phyloP scores from a whole-genome alignment of 108 stramenopile species.

The Asterionellopsis glacialis region DNA sequence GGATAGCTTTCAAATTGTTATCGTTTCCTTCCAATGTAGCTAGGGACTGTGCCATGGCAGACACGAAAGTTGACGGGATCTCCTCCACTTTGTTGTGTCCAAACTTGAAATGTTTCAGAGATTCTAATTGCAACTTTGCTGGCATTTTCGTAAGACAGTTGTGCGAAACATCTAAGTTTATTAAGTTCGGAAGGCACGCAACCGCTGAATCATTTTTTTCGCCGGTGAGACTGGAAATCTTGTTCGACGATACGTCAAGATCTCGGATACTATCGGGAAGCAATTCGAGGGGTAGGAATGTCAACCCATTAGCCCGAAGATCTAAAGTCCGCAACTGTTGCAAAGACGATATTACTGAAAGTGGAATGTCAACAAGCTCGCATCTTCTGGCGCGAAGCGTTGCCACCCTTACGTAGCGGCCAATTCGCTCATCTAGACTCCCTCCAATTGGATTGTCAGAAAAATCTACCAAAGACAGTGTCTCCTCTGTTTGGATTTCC shows the following conservation, averaged over 20 bases:
- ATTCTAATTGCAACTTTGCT: not conserved
- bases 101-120: not conserved
- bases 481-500: slow-evolving; percentile 24
- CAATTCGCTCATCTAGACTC: slow-evolving; percentile 8
- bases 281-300: not conserved
- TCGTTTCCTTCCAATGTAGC: not conserved
- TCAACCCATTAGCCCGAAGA: slow-evolving; percentile 5
- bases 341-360: not conserved
- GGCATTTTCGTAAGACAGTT: slow-evolving; percentile 1
- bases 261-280: too few relatives aligned
- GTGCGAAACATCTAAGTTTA: slow-evolving; percentile 17
- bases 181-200: too few relatives aligned
- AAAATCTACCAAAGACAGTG: slow-evolving; percentile 24
- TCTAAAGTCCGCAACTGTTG: not conserved
- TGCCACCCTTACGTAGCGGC: not conserved
- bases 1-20: not conserved
- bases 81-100: not conserved
- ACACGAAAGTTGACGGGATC: not conserved
- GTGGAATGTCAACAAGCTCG: not conserved
- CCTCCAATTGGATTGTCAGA: slow-evolving; percentile 23
- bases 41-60: not conserved
- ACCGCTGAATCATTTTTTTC: too few relatives aligned
- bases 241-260: too few relatives aligned
- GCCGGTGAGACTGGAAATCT: too few relatives aligned
- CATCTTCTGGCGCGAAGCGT: slow-evolving; percentile 2